A percentile compares a stretch with the other conserved stretches of the same genome.
Evolutionary conservation across 371 early-diverging fungal species (phyloP).

Genomic region (Funneliformis caledonium): DNA sequence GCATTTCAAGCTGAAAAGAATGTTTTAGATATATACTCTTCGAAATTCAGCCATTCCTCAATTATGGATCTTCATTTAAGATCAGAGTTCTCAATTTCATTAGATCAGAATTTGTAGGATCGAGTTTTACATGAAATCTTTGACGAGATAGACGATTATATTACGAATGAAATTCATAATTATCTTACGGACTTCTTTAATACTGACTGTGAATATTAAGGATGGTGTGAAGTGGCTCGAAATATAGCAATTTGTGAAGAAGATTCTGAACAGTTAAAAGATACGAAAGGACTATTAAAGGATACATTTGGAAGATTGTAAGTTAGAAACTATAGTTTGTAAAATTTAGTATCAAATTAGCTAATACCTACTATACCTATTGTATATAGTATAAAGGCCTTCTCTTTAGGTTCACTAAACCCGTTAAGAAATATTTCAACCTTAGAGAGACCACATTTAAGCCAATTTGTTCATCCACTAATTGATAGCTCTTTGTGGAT

Average conservation of each 20-base stretch:
- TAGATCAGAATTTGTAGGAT: not conserved
- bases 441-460: conserved; percentile 19
- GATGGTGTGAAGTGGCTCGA: not conserved
- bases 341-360: not conserved
- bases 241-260: conserved; percentile 13
- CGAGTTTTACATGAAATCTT: conserved; percentile 29
- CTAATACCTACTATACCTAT: not conserved
- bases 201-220: not conserved
- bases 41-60: conserved; percentile 16
- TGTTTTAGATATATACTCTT: conserved; percentile 23
- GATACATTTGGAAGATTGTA: conserved; percentile 5
- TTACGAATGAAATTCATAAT: conserved; percentile 17
- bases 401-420: conserved; percentile 1
- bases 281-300: not conserved
- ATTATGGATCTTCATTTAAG: not conserved
- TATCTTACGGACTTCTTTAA: conserved; percentile 27
- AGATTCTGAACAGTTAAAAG: conserved; percentile 13
- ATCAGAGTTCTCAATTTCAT: not conserved
- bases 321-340: not conserved
- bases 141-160: conserved; percentile 27
- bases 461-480: not conserved
- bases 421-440: not conserved
- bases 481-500: conserved; percentile 16
- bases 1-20: conserved; percentile 27
- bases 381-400: not conserved